Evolutionary conservation across 352 stramenopile genomes (phyloP), one percentile per base, ranked within the genome.

Genomic region (Aphanomyces euteiches): DNA sequence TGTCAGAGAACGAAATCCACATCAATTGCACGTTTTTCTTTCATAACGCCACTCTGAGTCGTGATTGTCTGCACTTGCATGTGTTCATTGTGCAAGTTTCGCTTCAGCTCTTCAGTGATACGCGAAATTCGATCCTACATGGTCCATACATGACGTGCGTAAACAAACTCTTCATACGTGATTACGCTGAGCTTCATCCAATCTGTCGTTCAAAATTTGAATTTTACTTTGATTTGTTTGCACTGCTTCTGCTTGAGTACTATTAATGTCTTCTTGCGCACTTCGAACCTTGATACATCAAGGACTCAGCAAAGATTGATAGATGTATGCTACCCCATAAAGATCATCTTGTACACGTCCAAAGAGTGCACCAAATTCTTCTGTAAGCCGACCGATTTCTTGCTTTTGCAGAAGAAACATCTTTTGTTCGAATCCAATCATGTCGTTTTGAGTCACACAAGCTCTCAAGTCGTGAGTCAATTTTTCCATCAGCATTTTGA

Each of bases 241-340:
- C 37, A 70, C 12, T 3, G 64, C 4, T 53, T 94, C 86, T 3
- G 82, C 83, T 48, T 85, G 82, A 21, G 77, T 79, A 36, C 83
- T 92, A 74, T 94, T 94, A 69, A 94, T 85, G 38, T 94, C 85
- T 57, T 94, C 86, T 47, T 94, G 86, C n/a, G 53, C 41, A 36
- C 64, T 70, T 19, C 64, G 45, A 28, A 70, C 64, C 64, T 70
- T 63, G 0, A 37, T 5, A 13, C 56, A 37, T 63, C 56, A 17
- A 13, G 12, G 21, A 58, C 15, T 66, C 58, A 66, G 7, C 1
- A 19, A 38, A 60, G 10, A 15, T 12, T 63, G 39, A 7, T 10
- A 1, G 21, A 15, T 15, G 34, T 63, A 36, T 8, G 17, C 12
- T 61, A 70, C 64, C 64, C 59, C 61, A 50, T 70, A 56, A 6